Conservation (phyloP, 257 asterid species). For the Leptodermis oblonga region DNA sequence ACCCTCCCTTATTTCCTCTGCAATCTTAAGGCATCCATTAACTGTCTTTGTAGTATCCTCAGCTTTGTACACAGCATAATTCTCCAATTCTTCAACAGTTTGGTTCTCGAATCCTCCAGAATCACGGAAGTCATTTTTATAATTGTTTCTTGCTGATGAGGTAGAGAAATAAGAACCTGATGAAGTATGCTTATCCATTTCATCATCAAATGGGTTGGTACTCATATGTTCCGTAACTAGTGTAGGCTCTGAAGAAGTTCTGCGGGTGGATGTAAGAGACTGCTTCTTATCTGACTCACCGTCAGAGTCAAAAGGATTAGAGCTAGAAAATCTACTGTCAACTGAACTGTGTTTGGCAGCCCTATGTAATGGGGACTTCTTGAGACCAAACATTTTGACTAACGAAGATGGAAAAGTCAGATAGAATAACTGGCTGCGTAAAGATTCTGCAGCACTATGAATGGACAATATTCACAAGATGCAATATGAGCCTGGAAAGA, state of each 20-base stretch:
- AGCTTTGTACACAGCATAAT: slow-evolving; percentile 67
- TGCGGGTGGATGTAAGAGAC: slow-evolving; percentile 41
- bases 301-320: slow-evolving; percentile 84
- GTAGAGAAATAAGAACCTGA: slow-evolving; percentile 33
- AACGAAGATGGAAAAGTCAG: slow-evolving; percentile 14
- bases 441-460: slow-evolving; percentile 13
- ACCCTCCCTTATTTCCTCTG: slow-evolving; percentile 85
- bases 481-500: slow-evolving; percentile 10
- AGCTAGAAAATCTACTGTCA: slow-evolving; percentile 21
- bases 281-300: slow-evolving; percentile 52
- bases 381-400: slow-evolving; percentile 57
- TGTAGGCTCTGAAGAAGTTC: slow-evolving; percentile 61
- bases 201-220: slow-evolving; percentile 70
- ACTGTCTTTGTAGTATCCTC: slow-evolving; percentile 75
- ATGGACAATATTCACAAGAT: slow-evolving; percentile 4
- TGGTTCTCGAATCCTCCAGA: slow-evolving; percentile 78
- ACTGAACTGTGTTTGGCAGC: slow-evolving; percentile 42
- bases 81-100: slow-evolving; percentile 68
- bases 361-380: slow-evolving; percentile 55
- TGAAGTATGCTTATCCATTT: slow-evolving; percentile 33
- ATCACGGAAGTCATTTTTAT: slow-evolving; percentile 62
- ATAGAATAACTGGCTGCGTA: slow-evolving; percentile 12
- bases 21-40: slow-evolving; percentile 77
- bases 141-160: slow-evolving; percentile 50
- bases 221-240: slow-evolving; percentile 29